A percentile compares a stretch with the other conserved stretches of the same genome.
Evolutionary conservation across 805 yeast species (phyloP).

Genomic region (Blastobotrys americana): DNA sequence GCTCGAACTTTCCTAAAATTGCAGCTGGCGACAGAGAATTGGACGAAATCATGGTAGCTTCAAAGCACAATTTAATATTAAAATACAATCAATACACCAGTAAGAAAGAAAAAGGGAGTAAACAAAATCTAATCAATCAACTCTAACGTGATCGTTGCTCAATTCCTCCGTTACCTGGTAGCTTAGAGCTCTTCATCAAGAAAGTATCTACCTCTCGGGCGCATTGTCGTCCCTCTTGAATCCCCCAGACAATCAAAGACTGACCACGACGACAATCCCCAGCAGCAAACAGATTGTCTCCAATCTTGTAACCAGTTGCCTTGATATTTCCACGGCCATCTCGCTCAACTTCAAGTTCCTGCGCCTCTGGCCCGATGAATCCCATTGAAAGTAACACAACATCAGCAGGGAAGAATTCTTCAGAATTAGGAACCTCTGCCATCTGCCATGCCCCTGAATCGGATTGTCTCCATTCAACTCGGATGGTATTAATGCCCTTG

Average conservation of each 20-base stretch:
- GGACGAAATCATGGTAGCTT: no score
- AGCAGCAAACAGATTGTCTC: slow-evolving; percentile 78
- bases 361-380: slow-evolving; percentile 91
- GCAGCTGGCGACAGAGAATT: no score
- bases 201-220: slow-evolving; percentile 85
- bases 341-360: slow-evolving; percentile 55
- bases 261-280: slow-evolving; percentile 99
- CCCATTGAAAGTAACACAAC: slow-evolving; percentile 94
- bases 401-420: slow-evolving; percentile 92
- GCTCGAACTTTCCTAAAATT: no score
- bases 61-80: no score
- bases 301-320: slow-evolving; percentile 62
- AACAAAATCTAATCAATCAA: no score
- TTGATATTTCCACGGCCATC: slow-evolving; percentile 81
- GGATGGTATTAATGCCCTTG: slow-evolving; percentile 87
- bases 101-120: no score
- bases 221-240: slow-evolving; percentile 98
- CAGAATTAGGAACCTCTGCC: slow-evolving; percentile 94
- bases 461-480: slow-evolving; percentile 97
- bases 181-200: slow-evolving; percentile 68
- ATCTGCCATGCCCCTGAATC: slow-evolving; percentile 98
- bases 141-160: no score
- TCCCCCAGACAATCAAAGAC: slow-evolving; percentile 97
- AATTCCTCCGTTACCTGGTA: slow-evolving; percentile 93
- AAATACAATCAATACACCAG: no score